Conservation (phyloP, 331 rosid genomes). For the Rosa hybrid region DNA sequence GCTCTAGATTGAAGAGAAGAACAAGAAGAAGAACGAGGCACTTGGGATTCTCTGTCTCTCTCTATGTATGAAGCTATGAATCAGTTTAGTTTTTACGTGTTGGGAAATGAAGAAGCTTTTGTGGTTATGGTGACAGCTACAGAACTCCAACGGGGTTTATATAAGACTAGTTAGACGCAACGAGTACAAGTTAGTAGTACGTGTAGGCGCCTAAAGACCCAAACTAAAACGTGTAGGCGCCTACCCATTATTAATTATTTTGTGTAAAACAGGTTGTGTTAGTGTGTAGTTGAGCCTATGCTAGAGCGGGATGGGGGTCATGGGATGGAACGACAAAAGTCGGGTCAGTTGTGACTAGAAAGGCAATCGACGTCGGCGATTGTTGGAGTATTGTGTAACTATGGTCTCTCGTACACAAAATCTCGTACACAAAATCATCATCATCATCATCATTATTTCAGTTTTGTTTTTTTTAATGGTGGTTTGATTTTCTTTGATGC, state of each 20-base stretch:
- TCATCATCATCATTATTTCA: background rate
- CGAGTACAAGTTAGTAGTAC: background rate
- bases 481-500: background rate
- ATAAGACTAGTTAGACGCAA: background rate
- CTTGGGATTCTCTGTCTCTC: background rate
- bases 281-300: background rate
- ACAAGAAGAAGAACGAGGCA: background rate
- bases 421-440: background rate
- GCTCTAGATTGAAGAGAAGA: background rate
- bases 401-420: background rate
- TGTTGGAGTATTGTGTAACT: background rate
- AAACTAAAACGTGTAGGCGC: slow-evolving; percentile 3
- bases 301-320: background rate
- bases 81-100: background rate
- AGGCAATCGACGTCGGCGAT: background rate
- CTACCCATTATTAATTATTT: background rate
- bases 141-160: background rate
- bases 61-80: background rate
- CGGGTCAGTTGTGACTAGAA: background rate
- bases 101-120: background rate
- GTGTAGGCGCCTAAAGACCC: background rate
- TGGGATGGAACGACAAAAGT: background rate
- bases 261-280: background rate
- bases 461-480: background rate
- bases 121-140: slow-evolving; percentile 3